Evolutionary conservation across 208 protist genomes (phyloP), one percentile per base, ranked within the genome.

Genomic region (Acanthamoeba lugdunensis): DNA sequence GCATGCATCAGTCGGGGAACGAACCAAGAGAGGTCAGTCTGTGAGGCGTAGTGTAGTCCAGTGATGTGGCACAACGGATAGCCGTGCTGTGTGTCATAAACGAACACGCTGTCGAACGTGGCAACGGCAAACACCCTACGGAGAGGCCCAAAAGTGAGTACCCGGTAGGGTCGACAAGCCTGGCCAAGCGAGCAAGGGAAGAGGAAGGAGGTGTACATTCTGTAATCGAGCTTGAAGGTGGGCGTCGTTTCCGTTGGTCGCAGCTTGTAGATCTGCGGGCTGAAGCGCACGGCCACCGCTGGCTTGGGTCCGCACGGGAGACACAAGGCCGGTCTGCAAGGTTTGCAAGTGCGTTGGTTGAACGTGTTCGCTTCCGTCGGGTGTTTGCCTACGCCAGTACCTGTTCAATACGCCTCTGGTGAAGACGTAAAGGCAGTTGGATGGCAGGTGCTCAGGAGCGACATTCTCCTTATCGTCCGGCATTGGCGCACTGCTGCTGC

Each of bases 11-110:
- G 33, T 18, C 23, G 25, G 58, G 9, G 28, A 41, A 30, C 28
- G 21, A 41, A 90, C 85, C 85, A 90, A 25, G 61, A 23, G 23
- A 90, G 85, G 14, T 90, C 85, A 13, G 85, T 90, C n/a, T 75
- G 85, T 4, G 85, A 28, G 16, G 85, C 85, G 63, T 90, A 90
- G 41, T 90, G 85, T 7, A 90, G 85, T 9, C 63, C 85, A 5
- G 85, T 56, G 45, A 90, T 25, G 61, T 75, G 33, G 63, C 85
- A 75, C 5, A 90, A 14, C 14, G 85, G 85, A n/a, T 90, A 90
- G 4, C n/a, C 63, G 61, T 90, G 85, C 18, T 90, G 85, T 14
- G 85, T 90, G 61, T 90, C 85, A 50, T 90, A 90, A 2, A 90
- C 63, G 25, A 90, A 33, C 63, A 90, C 85, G 61, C 58, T 48